Percentiles rank a stretch among this genome's conserved stretches.
These are phyloP conservation scores for Craspedostauros australis DNA, from an alignment of 108 stramenopile species.

Conservation along the genomic window DNA sequence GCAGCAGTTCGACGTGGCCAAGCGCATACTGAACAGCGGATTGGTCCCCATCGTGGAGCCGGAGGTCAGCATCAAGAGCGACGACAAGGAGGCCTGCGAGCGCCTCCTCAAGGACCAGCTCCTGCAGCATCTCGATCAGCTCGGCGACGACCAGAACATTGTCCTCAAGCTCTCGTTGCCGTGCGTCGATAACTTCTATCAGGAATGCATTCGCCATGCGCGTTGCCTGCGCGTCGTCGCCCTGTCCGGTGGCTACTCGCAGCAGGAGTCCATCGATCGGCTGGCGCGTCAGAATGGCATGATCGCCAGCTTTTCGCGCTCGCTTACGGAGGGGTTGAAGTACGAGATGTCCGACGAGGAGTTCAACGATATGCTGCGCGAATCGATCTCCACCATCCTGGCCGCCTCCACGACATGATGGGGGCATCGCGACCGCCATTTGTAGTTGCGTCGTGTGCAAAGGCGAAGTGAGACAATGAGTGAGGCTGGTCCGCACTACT, in stretches of 20 bases:
- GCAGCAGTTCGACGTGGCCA: conserved; percentile 73
- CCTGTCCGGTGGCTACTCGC: conserved; percentile 68
- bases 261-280: conserved; percentile 42
- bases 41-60: conserved; percentile 81
- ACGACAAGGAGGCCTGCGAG: conserved; percentile 61
- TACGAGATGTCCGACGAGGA: conserved; percentile 46
- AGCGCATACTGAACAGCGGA: conserved; percentile 52
- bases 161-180: conserved; percentile 76
- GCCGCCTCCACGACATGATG: conserved; percentile 33
- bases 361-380: conserved; percentile 48
- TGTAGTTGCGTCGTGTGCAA: too few species aligned
- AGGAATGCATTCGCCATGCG: conserved; percentile 55
- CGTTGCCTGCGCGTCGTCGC: conserved; percentile 70
- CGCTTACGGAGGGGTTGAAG: conserved; percentile 59
- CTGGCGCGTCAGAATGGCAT: conserved; percentile 57
- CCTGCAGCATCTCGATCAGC: conserved; percentile 45
- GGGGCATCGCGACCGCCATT: too few species aligned
- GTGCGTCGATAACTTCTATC: conserved; percentile 50
- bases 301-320: conserved; percentile 78
- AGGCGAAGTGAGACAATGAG: too few species aligned
- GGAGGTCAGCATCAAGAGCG: conserved; percentile 60
- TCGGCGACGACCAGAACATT: conserved; percentile 41
- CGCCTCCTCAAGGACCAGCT: conserved; percentile 44
- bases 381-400: conserved; percentile 51
- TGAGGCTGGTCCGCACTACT: too few species aligned